These are phyloP conservation scores for Pseudotulostoma volvatum DNA, from an alignment of 495 filamentous ascomycete species.

Conservation along the genomic window DNA sequence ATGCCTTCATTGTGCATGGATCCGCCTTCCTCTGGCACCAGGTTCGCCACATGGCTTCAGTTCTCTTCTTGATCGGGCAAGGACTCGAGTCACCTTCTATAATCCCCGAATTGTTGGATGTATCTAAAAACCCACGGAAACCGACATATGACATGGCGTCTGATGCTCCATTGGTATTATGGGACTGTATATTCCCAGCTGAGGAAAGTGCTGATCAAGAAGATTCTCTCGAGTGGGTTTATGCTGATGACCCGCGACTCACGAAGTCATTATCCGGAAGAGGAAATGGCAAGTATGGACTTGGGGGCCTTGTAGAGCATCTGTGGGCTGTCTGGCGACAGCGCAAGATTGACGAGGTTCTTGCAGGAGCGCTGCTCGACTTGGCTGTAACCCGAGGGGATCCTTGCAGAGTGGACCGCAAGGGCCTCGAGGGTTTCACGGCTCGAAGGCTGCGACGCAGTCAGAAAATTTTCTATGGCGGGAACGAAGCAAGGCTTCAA, in stretches of 20 bases:
- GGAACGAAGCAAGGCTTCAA: conserved; percentile 35
- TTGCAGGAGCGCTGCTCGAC: conserved; percentile 52
- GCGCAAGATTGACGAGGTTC: conserved; percentile 74
- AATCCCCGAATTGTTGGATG: conserved; percentile 55
- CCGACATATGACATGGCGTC: conserved; percentile 82
- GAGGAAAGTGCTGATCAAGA: conserved; percentile 26
- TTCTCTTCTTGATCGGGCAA: conserved; percentile 86
- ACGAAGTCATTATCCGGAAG: conserved; percentile 16
- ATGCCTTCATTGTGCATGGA: conserved; percentile 71
- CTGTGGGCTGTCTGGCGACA: conserved; percentile 72
- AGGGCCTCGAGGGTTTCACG: conserved; percentile 12
- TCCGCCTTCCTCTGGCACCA: conserved; percentile 98
- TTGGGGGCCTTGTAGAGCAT: conserved; percentile 50
- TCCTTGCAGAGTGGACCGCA: conserved; percentile 10
- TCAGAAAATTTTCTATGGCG: conserved; percentile 57
- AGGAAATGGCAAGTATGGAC: conserved; percentile 40
- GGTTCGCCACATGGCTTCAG: conserved; percentile 75
- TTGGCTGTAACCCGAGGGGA: conserved; percentile 38
- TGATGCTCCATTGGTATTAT: conserved; percentile 77
- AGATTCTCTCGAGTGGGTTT: conserved; percentile 66
- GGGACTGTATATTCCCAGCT: conserved; percentile 86
- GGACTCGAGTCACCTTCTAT: conserved; percentile 62
- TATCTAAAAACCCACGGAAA: conserved; percentile 46
- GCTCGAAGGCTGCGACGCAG: conserved; percentile 20
- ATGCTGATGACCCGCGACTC: conserved; percentile 41